Base-by-base conservation (phyloP, 2,329 filamentous ascomycete species). In the Verticillium klebahnii region DNA sequence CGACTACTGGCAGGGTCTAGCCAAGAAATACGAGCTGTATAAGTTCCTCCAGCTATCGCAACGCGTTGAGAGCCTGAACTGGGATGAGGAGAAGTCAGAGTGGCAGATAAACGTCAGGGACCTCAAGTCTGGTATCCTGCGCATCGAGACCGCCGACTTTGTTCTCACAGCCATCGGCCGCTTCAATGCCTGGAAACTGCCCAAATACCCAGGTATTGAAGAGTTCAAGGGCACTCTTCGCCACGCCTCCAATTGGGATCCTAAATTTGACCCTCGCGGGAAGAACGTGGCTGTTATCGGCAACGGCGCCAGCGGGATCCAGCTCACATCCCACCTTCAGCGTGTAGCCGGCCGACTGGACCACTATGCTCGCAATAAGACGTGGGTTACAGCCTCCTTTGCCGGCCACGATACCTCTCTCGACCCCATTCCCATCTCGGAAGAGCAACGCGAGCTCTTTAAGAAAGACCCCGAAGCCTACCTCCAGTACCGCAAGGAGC, bases 321-420 rank as follows among this genome's bases (percentile, higher is more conserved):
- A 89, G 63, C 71, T 84, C 1, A 78, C 82, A 0, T 74, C 84
- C 0, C 83, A 83, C 55, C 66, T 87, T 1, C 83, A 85, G 61
- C 77, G 77, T 32, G 68, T 68, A 0, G 82, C 82, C 1, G 68
- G 66, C 1, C 82, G 78, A 2, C 75, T 90, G 0, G 85, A 90
- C 64, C 85, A 89, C 71, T 90, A 89, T 65, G 85, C 82, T 1
- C 78, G 88, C 11, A 87, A 83, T 66, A 82, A 78, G 36, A 90
- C 88, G 0, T 91, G 89, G 89, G 85, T 91, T 32, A 85, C 88
- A 0, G 80, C 84, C 1, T 84, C 85, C 0, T 89, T 86, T 72
- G 83, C 83, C 0, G 79, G 83, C 37, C 75, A 83, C 62, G 74
- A 83, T 66, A 81, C 85, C 36, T 82, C 81, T 34, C 75, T 84